Conservation (phyloP, 2,329 filamentous ascomycete species). For the Penicillium brasilianum region DNA sequence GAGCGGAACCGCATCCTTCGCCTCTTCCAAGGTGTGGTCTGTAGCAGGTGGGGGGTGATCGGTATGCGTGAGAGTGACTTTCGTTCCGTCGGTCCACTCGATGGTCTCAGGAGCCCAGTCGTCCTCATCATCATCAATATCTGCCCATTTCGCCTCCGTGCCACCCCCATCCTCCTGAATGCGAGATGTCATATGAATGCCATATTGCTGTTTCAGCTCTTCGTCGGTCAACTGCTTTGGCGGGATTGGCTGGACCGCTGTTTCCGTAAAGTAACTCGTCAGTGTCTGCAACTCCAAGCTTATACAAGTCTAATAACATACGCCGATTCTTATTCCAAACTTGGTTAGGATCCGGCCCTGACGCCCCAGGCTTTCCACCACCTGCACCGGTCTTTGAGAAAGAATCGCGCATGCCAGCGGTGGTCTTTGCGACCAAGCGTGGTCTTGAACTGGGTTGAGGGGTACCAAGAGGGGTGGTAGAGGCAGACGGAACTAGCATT, state of each 20-base stretch:
- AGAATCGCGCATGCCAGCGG: constrained; percentile 57
- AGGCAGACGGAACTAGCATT: constrained; percentile 41
- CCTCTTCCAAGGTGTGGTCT: constrained; percentile 30
- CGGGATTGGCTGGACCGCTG: constrained; percentile 60
- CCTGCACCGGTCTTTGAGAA: constrained; percentile 55
- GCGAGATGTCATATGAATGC: constrained; percentile 69
- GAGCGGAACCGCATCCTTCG: constrained; percentile 28
- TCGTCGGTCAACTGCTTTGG: constrained; percentile 71
- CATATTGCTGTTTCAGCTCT: constrained; percentile 71
- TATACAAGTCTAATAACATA: constrained; percentile 39
- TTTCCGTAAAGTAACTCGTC: constrained; percentile 21
- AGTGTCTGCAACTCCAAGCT: constrained; percentile 19
- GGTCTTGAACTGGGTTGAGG: constrained; percentile 58
- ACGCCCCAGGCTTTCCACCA: constrained; percentile 51
- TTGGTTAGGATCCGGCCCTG: constrained; percentile 68
- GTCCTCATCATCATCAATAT: constrained; percentile 72
- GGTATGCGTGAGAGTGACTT: constrained; percentile 61
- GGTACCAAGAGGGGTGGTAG: constrained; percentile 45
- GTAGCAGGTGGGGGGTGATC: constrained; percentile 33
- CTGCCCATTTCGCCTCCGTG: constrained; percentile 70
- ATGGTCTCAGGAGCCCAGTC: constrained; percentile 72
- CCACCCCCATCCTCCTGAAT: constrained; percentile 65
- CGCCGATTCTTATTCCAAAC: constrained; percentile 73
- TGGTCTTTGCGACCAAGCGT: constrained; percentile 67
- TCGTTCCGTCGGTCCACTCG: constrained; percentile 72